A percentile compares a stretch with the other conserved stretches of the same genome.
Conservation (phyloP, 1,139 yeast species). For the Wickerhamomyces sp. region DNA sequence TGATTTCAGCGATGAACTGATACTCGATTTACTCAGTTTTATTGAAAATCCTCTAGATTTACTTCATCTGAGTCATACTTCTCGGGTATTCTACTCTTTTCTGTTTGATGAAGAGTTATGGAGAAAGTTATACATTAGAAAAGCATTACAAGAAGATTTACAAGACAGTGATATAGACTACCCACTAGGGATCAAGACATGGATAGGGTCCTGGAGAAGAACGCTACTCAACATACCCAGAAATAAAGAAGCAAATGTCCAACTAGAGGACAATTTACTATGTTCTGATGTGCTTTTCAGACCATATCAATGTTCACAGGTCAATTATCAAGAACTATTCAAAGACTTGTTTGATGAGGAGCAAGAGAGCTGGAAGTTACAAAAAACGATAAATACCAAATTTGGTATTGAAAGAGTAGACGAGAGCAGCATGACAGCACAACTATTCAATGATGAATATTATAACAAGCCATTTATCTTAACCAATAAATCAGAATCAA, state of each 20-base stretch:
- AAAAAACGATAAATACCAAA: slow-evolving; percentile 23
- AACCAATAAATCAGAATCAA: slow-evolving; percentile 32
- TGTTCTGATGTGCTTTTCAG: slow-evolving; percentile 67
- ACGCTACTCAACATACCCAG: slow-evolving; percentile 43
- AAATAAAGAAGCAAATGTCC: slow-evolving; percentile 38
- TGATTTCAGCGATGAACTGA: slow-evolving; percentile 53
- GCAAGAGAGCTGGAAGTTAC: slow-evolving; percentile 23
- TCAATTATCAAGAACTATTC: slow-evolving; percentile 51
- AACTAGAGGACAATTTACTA: slow-evolving; percentile 32
- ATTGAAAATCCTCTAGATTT: slow-evolving; percentile 44
- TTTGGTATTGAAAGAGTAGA: slow-evolving; percentile 36
- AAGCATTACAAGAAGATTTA: slow-evolving; percentile 15
- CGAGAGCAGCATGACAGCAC: slow-evolving; percentile 37
- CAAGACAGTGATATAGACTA: slow-evolving; percentile 11
- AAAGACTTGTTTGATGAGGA: slow-evolving; percentile 46
- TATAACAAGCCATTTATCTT: slow-evolving; percentile 66
- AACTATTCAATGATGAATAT: slow-evolving; percentile 43
- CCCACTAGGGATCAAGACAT: slow-evolving; percentile 31
- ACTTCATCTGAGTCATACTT: slow-evolving; percentile 48
- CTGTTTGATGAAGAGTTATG: slow-evolving; percentile 73
- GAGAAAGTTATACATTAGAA: slow-evolving; percentile 52
- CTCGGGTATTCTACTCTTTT: slow-evolving; percentile 68
- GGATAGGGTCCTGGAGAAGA: slow-evolving; percentile 81
- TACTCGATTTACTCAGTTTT: slow-evolving; percentile 43
- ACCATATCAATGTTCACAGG: slow-evolving; percentile 75